Evolutionary conservation across 2,329 filamentous ascomycete genomes (phyloP).

Genomic region (Verticillium alfalfae): DNA sequence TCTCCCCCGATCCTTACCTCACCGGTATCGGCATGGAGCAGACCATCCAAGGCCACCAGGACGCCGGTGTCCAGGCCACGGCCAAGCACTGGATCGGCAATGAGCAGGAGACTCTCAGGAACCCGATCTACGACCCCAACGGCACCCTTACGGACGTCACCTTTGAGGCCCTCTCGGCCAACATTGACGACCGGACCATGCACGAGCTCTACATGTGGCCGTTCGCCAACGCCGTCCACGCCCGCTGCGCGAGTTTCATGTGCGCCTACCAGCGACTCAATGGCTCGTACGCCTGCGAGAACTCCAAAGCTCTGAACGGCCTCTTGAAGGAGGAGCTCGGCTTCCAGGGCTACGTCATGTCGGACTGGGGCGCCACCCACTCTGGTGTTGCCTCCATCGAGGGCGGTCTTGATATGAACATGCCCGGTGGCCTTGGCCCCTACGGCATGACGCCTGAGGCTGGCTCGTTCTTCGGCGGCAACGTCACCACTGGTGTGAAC

Average conservation of each 20-base stretch:
- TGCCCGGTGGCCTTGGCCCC: conserved; percentile 34
- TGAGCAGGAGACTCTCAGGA: conserved; percentile 27
- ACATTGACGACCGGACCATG: conserved; percentile 54
- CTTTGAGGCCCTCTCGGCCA: conserved; percentile 27
- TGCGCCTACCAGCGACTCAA: conserved; percentile 40
- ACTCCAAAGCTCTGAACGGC: conserved; percentile 40
- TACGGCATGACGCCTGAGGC: conserved; percentile 16
- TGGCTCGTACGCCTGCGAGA: conserved; percentile 43
- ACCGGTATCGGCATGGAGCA: conserved; percentile 46
- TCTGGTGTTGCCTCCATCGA: conserved; percentile 34
- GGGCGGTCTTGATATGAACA: conserved; percentile 44
- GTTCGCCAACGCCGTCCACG: conserved; percentile 24
- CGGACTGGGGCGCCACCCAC: conserved; percentile 36
- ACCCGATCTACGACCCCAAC: conserved; percentile 17
- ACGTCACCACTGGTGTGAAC: conserved; percentile 38
- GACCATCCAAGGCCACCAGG: conserved; percentile 26
- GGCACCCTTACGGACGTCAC: conserved; percentile 17
- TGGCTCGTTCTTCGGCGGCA: conserved; percentile 37
- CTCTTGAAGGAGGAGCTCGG: conserved; percentile 44
- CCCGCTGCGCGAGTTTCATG: conserved; percentile 31
- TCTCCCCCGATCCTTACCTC: conserved; percentile 62
- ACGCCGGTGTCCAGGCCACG: conserved; percentile 29
- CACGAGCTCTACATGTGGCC: conserved; percentile 43
- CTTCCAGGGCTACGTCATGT: conserved; percentile 40
- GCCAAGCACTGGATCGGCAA: conserved; percentile 33